A percentile compares a stretch with the other conserved stretches of the same genome.
These are phyloP conservation scores for Cladosporium sp. DNA, from an alignment of 2,329 filamentous ascomycete species.

Conservation along the genomic window DNA sequence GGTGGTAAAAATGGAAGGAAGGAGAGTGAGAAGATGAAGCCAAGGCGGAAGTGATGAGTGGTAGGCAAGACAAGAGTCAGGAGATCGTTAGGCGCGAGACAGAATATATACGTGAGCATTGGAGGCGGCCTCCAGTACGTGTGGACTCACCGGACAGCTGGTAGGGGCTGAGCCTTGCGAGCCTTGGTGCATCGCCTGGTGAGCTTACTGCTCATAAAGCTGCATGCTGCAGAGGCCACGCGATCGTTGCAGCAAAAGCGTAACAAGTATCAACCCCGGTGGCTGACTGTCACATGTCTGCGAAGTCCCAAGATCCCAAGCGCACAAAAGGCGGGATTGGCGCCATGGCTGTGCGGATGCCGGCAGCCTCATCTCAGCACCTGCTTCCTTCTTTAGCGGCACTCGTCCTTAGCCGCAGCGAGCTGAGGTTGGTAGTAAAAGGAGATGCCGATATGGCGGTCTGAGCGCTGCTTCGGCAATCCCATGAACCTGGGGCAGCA, in stretches of 20 bases:
- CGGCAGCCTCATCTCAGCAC: neutral
- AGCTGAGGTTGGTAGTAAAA: neutral
- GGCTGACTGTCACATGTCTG: slow-evolving; percentile 5
- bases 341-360: slow-evolving; percentile 2
- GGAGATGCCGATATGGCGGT: neutral
- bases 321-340: neutral
- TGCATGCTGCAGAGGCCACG: slow-evolving; percentile 8
- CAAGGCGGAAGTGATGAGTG: neutral
- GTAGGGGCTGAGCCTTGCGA: slow-evolving; percentile 9
- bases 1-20: no score
- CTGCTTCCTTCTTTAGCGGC: neutral
- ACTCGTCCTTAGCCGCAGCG: neutral
- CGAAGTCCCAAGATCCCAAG: neutral
- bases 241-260: slow-evolving; percentile 4
- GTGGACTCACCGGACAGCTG: neutral
- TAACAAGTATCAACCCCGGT: neutral
- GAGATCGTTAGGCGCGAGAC: neutral
- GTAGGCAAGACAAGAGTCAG: neutral
- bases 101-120: neutral
- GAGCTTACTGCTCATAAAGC: slow-evolving; percentile 5
- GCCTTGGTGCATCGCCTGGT: slow-evolving; percentile 7
- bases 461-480: neutral
- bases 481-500: neutral
- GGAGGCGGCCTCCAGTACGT: neutral
- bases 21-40: no score